phyloP scores from a whole-genome alignment of 805 yeast species.

The Ogataea pilisensis region DNA sequence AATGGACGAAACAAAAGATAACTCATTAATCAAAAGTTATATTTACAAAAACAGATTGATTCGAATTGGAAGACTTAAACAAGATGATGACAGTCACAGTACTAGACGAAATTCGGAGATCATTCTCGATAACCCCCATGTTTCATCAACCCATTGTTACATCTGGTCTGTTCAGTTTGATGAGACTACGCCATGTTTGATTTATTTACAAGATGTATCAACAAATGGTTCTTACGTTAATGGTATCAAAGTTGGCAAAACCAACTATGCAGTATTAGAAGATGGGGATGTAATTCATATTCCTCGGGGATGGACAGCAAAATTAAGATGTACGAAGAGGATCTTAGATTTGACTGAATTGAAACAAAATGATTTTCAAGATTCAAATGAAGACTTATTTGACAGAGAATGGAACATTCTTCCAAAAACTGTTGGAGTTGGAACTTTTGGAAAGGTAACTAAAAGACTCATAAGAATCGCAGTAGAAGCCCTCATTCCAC shows the following conservation, averaged over 20 bases:
- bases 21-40: slow-evolving; percentile 4
- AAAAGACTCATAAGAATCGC: slow-evolving; percentile 8
- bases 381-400: slow-evolving; percentile 11
- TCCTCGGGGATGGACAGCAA: slow-evolving; percentile 25
- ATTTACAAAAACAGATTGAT: slow-evolving; percentile 31
- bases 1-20: neutral
- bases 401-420: slow-evolving; percentile 40
- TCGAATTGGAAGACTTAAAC: slow-evolving; percentile 40
- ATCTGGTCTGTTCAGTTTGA: slow-evolving; percentile 41
- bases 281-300: slow-evolving; percentile 38
- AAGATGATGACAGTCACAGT: slow-evolving; percentile 19
- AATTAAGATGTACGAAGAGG: slow-evolving; percentile 11
- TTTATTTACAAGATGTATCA: slow-evolving; percentile 48
- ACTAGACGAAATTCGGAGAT: slow-evolving; percentile 16
- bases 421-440: slow-evolving; percentile 44
- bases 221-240: slow-evolving; percentile 49
- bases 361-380: slow-evolving; percentile 5
- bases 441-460: slow-evolving; percentile 54
- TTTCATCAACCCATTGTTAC: slow-evolving; percentile 45
- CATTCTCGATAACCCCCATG: slow-evolving; percentile 32
- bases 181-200: slow-evolving; percentile 39
- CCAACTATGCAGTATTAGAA: slow-evolving; percentile 30
- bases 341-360: slow-evolving; percentile 3
- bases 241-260: slow-evolving; percentile 25
- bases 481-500: too few species aligned